Evolutionary conservation across 805 yeast species (phyloP).

Genomic region (Millerago galiae): DNA sequence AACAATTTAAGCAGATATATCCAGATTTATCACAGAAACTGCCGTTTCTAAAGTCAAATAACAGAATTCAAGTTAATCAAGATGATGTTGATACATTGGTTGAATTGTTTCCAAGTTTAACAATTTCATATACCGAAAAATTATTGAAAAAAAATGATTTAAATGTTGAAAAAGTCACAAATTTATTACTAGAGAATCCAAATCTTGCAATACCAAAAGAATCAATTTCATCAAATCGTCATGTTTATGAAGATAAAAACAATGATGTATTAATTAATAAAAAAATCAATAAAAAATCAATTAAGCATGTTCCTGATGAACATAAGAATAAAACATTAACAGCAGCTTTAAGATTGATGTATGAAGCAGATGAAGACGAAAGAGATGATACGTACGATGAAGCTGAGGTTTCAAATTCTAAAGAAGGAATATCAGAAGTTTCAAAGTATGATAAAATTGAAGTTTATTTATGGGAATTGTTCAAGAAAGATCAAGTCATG

Average conservation of each 20-base stretch:
- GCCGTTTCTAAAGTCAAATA: constrained; percentile 34
- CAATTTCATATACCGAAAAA: constrained; percentile 38
- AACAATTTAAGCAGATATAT: constrained; percentile 35
- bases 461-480: constrained; percentile 47
- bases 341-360: constrained; percentile 55
- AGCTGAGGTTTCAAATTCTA: constrained; percentile 27
- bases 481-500: constrained; percentile 42
- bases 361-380: constrained; percentile 78
- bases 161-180: constrained; percentile 52
- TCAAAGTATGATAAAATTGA: constrained; percentile 39
- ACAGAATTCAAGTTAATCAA: constrained; percentile 14
- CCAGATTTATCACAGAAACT: constrained; percentile 50
- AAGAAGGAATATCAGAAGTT: constrained; percentile 11
- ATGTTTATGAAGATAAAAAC: constrained; percentile 14
- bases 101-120: constrained; percentile 67
- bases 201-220: constrained; percentile 25
- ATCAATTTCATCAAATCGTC: constrained; percentile 7
- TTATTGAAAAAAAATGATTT: constrained; percentile 41
- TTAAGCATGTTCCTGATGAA: constrained; percentile 34
- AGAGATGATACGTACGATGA: constrained; percentile 74
- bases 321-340: constrained; percentile 51
- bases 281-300: constrained; percentile 11
- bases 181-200: constrained; percentile 59
- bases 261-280: constrained; percentile 14
- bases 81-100: constrained; percentile 33